Evolutionary conservation across 345 rosid species (phyloP).

Genomic region (Eucalyptus decipiens): DNA sequence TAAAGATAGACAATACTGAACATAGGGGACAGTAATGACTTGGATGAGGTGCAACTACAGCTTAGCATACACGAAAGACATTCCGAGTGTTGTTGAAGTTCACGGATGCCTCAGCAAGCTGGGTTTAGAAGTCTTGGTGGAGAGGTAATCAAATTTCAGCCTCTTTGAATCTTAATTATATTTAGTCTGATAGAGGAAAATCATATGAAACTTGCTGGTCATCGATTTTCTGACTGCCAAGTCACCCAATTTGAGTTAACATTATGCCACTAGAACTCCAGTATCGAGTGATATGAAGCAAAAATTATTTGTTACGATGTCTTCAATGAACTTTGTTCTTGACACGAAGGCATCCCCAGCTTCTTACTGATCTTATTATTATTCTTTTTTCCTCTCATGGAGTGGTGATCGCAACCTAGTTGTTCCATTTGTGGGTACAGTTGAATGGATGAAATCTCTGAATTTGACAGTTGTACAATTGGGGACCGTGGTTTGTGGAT

Average conservation of each 20-base stretch:
- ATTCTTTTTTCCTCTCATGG: neutral
- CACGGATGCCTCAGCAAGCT: no score
- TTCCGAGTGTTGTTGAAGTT: no score
- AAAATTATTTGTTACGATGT: no score
- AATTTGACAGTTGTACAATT: neutral
- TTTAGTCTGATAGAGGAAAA: neutral
- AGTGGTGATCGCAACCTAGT: neutral
- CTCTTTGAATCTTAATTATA: no score
- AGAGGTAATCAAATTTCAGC: no score
- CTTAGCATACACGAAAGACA: no score
- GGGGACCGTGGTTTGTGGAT: neutral
- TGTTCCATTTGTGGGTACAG: neutral
- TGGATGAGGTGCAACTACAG: no score
- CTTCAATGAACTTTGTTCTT: no score
- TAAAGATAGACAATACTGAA: no score
- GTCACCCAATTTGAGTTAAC: neutral
- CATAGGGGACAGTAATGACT: no score
- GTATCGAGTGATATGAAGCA: neutral
- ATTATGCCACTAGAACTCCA: neutral
- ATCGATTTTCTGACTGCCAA: neutral
- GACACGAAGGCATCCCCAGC: neutral
- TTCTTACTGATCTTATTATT: neutral
- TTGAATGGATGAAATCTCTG: neutral
- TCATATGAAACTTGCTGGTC: neutral
- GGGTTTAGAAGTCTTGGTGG: no score